Conservation (phyloP, 2,329 filamentous ascomycete genomes). For the Drechslera avenae region DNA sequence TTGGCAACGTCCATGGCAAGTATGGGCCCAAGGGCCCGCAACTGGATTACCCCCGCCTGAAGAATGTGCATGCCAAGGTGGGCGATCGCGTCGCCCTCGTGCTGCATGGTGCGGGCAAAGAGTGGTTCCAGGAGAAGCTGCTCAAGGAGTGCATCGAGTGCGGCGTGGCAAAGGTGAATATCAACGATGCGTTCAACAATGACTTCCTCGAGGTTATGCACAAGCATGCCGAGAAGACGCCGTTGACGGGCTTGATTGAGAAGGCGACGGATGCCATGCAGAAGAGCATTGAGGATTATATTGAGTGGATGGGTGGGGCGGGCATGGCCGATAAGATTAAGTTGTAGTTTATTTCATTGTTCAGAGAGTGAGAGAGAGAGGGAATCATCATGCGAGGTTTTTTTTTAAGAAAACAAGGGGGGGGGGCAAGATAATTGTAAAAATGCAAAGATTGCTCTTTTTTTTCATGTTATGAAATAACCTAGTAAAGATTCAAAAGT, state of each 20-base stretch:
- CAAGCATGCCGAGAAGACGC: slow-evolving; percentile 57
- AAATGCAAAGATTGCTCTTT: too few species aligned
- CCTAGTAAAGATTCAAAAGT: too few species aligned
- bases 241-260: slow-evolving; percentile 61
- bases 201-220: slow-evolving; percentile 55
- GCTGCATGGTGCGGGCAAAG: slow-evolving; percentile 63
- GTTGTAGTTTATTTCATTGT: too few species aligned
- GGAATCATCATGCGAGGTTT: too few species aligned
- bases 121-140: slow-evolving; percentile 58
- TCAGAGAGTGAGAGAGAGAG: too few species aligned
- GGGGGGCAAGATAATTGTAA: too few species aligned
- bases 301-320: slow-evolving; percentile 56
- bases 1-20: slow-evolving; percentile 77
- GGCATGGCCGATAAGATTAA: slow-evolving; percentile 40
- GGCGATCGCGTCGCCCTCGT: slow-evolving; percentile 58
- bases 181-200: slow-evolving; percentile 64
- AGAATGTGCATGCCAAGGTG: slow-evolving; percentile 56
- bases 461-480: too few species aligned
- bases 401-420: too few species aligned
- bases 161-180: slow-evolving; percentile 63
- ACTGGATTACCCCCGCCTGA: slow-evolving; percentile 41
- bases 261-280: slow-evolving; percentile 61
- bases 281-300: slow-evolving; percentile 60
- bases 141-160: slow-evolving; percentile 60
- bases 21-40: slow-evolving; percentile 69